Base-by-base conservation (phyloP, 1,284 basidiomycete genomes). In the Boletus hoseneyae region DNA sequence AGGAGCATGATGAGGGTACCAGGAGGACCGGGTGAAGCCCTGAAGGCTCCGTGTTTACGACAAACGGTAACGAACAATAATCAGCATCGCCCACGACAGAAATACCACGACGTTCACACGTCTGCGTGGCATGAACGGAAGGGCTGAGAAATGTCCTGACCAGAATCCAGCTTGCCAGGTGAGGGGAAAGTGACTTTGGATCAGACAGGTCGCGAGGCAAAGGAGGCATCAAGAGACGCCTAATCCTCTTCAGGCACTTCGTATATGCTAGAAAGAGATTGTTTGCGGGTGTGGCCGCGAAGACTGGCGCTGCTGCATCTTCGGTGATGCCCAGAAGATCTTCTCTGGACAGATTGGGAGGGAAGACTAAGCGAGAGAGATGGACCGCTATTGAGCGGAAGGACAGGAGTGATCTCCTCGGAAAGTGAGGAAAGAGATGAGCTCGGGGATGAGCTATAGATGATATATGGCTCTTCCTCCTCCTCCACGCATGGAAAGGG, bases 381-480 rank as follows among this genome's bases (percentile, higher is more conserved):
- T 3, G 52, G 57, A 0, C 54, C 50, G 2, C 44, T 45, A 3
- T 43, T 49, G 32, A 58, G 58, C 13, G 64, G 58, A 7, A 67
- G 52, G n/a, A 65, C 64, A 0, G 65, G 62, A 0, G 65, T 64
- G 29, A 56, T 37, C 30, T 67, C 67, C 38, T 69, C 64, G 39
- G 67, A 56, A 33, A 67, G 63, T 7, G 68, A 66, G 6, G 65
- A 69, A 3, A 69, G 51, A 25, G 66, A 67, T 0, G 67, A 65
- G 3, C 50, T 66, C 4, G 67, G 68, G 25, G 65, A 66, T n/a
- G 64, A 65, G 47, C 68, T 69, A 25, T 67, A 67, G 11, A 67
- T 70, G 46, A 67, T 37, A 30, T 67, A 67, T 8, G 65, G 65
- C 15, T 70, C 68, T 29, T 67, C 67, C 1, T 65, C 63, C 25